phyloP scores from a whole-genome alignment of 805 yeast genomes.

The Maudiozyma serrabonitensis region DNA sequence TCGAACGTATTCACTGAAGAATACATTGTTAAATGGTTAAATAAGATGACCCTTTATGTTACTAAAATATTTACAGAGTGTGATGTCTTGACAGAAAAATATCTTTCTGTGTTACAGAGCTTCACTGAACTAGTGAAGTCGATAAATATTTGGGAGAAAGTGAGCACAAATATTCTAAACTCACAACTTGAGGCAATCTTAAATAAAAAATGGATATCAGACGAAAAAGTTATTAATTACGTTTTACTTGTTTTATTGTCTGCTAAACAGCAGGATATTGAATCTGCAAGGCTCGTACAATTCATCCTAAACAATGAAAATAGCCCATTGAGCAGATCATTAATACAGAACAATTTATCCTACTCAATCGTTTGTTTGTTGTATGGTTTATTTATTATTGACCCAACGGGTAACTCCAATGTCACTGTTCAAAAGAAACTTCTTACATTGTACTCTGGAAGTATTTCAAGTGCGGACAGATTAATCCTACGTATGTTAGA shows the following conservation, averaged over 20 bases:
- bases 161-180: conserved; percentile 41
- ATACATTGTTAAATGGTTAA: conserved; percentile 38
- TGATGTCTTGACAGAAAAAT: conserved; percentile 17
- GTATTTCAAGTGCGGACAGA: conserved; percentile 50
- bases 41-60: conserved; percentile 47
- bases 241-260: conserved; percentile 32
- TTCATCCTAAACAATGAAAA: conserved; percentile 46
- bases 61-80: conserved; percentile 57
- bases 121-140: conserved; percentile 28
- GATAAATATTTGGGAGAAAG: conserved; percentile 30
- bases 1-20: conserved; percentile 11
- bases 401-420: conserved; percentile 39
- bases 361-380: conserved; percentile 40
- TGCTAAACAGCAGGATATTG: conserved; percentile 30
- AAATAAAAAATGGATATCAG: conserved; percentile 37
- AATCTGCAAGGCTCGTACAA: conserved; percentile 49
- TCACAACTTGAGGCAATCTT: conserved; percentile 59
- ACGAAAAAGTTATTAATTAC: conserved; percentile 38
- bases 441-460: conserved; percentile 51
- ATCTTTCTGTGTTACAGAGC: conserved; percentile 27
- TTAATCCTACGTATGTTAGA: conserved; percentile 48
- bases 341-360: conserved; percentile 20
- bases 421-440: conserved; percentile 39
- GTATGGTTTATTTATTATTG: conserved; percentile 39
- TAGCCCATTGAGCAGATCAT: conserved; percentile 28